Percentiles rank a stretch among this genome's conserved stretches.
Conservation (phyloP, 768 basidiomycete genomes). For the Asterophora parasitica region DNA sequence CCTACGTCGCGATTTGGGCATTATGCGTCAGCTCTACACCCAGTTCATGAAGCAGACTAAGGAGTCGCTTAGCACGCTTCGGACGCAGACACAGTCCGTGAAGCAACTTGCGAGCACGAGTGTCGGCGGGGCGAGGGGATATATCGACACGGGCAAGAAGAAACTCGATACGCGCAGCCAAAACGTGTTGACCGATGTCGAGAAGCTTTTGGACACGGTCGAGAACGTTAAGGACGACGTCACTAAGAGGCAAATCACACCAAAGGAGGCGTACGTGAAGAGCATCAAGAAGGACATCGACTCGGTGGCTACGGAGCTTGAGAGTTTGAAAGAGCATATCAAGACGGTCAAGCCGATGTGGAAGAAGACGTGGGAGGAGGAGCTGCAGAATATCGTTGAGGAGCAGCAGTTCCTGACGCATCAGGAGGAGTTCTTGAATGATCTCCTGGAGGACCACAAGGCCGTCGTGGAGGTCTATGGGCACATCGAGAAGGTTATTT, state of each 20-base stretch:
- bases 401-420: conserved; percentile 93
- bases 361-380: conserved; percentile 98
- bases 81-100: conserved; percentile 82
- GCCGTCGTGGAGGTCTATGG: conserved; percentile 83
- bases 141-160: conserved; percentile 88
- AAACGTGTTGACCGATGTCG: conserved; percentile 86
- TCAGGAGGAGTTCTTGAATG: conserved; percentile 86
- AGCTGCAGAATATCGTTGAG: conserved; percentile 93
- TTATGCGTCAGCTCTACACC: conserved; percentile 91
- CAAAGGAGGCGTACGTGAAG: conserved; percentile 69
- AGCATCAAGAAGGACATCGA: conserved; percentile 69
- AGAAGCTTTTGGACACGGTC: conserved; percentile 88
- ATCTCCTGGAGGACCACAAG: conserved; percentile 89
- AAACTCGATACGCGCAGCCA: conserved; percentile 89
- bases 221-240: conserved; percentile 91
- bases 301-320: conserved; percentile 60
- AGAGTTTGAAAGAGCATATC: conserved; percentile 78
- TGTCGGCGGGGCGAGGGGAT: conserved; percentile 81
- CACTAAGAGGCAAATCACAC: conserved; percentile 79
- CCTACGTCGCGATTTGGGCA: conserved; percentile 85
- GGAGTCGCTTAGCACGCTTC: conserved; percentile 70
- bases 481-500: conserved; percentile 88
- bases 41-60: conserved; percentile 94
- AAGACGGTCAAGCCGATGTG: conserved; percentile 91
- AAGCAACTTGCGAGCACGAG: conserved; percentile 78